phyloP scores from a whole-genome alignment of 768 basidiomycete species.

The Lactifluus pinguis region DNA sequence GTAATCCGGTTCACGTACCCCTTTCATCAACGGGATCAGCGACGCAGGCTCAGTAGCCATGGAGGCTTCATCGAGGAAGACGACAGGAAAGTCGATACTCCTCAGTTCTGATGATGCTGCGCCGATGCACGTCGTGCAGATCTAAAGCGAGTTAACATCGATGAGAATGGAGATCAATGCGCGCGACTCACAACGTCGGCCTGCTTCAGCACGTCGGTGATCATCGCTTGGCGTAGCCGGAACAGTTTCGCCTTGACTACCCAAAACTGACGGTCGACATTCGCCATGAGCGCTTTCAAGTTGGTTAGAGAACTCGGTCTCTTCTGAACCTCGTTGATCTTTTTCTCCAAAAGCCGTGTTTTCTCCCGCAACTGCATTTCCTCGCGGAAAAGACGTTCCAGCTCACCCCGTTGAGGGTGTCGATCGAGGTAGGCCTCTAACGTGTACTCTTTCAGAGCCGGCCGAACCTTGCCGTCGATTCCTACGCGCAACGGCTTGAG shows the following conservation, averaged over 20 bases:
- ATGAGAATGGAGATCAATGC: not conserved
- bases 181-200: conserved; percentile 63
- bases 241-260: conserved; percentile 37
- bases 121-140: conserved; percentile 84
- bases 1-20: conserved; percentile 42
- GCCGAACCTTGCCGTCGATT: conserved; percentile 47
- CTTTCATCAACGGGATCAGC: conserved; percentile 88
- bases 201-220: conserved; percentile 49
- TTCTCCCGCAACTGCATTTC: conserved; percentile 27
- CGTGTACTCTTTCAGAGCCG: conserved; percentile 46
- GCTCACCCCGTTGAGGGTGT: conserved; percentile 46
- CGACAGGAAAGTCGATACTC: conserved; percentile 81
- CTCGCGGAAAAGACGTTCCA: conserved; percentile 35
- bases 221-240: conserved; percentile 51
- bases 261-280: conserved; percentile 27
- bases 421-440: conserved; percentile 53
- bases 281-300: conserved; percentile 24
- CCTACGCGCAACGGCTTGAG: conserved; percentile 75
- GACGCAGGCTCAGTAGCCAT: conserved; percentile 95
- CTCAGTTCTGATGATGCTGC: conserved; percentile 57
- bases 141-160: conserved; percentile 30
- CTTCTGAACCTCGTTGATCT: not conserved
- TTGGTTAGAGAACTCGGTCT: conserved; percentile 22
- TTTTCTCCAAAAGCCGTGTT: conserved; percentile 14
- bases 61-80: conserved; percentile 90